Conservation (phyloP, 257 asterid genomes). For the Voacanga thouarsii region DNA sequence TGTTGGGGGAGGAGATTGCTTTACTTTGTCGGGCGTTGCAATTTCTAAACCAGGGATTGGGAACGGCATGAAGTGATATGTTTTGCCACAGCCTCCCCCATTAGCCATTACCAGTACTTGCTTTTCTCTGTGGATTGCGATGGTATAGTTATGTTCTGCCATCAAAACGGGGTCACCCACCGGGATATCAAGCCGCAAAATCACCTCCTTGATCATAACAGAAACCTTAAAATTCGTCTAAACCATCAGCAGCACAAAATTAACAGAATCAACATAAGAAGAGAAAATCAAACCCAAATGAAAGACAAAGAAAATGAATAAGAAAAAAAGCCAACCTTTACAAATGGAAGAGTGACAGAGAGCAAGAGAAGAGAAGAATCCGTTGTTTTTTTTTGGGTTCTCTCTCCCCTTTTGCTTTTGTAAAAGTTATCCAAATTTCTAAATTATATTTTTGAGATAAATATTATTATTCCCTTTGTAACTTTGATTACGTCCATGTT, state of each 20-base stretch:
- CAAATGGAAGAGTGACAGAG: conserved; percentile 10
- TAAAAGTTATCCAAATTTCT: too few species aligned
- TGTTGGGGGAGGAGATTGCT: conserved; percentile 45
- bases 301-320: conserved; percentile 5
- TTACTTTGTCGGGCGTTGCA: conserved; percentile 64
- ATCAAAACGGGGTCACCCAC: too few species aligned
- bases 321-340: conserved; percentile 34
- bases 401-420: too few species aligned
- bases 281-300: conserved; percentile 11
- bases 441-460: too few species aligned
- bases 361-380: conserved; percentile 10
- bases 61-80: conserved; percentile 41
- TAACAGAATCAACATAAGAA: background rate
- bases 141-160: background rate
- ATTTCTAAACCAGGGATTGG: conserved; percentile 59
- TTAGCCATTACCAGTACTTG: background rate
- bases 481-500: too few species aligned
- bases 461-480: too few species aligned
- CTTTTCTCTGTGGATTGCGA: background rate
- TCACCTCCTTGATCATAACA: too few species aligned
- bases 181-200: too few species aligned
- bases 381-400: too few species aligned
- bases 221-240: too few species aligned
- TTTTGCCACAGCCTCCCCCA: background rate
- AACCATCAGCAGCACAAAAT: background rate